phyloP scores from a whole-genome alignment of 2,329 filamentous ascomycete species.

The Biscogniauxia marginata region DNA sequence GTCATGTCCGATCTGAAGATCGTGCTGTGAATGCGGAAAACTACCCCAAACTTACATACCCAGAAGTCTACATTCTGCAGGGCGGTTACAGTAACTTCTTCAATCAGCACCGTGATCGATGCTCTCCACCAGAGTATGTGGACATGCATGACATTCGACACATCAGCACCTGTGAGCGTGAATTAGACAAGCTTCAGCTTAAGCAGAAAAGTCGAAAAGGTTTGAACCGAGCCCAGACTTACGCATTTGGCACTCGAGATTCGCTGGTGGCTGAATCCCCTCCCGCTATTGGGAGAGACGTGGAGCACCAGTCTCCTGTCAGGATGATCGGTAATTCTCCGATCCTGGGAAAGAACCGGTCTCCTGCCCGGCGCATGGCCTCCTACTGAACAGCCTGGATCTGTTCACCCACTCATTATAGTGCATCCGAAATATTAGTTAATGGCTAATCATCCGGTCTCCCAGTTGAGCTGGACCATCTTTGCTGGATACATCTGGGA shows the following conservation, averaged over 20 bases:
- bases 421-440: slow-evolving; percentile 6
- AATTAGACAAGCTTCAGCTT: slow-evolving; percentile 84
- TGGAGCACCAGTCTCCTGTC: slow-evolving; percentile 39
- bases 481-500: slow-evolving; percentile 1
- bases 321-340: slow-evolving; percentile 47
- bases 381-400: slow-evolving; percentile 48
- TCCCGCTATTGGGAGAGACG: slow-evolving; percentile 49
- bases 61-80: slow-evolving; percentile 94
- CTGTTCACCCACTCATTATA: background rate
- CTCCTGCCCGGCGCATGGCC: slow-evolving; percentile 59
- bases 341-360: slow-evolving; percentile 48
- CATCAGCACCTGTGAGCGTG: slow-evolving; percentile 87
- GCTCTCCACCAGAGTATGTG: slow-evolving; percentile 93
- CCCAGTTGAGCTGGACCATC: slow-evolving; percentile 1
- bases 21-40: slow-evolving; percentile 79
- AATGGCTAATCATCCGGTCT: slow-evolving; percentile 9
- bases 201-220: slow-evolving; percentile 73
- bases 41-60: slow-evolving; percentile 89
- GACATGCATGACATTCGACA: slow-evolving; percentile 95
- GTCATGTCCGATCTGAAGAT: slow-evolving; percentile 86
- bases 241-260: slow-evolving; percentile 81
- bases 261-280: slow-evolving; percentile 55
- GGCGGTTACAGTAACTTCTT: slow-evolving; percentile 97
- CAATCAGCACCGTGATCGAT: slow-evolving; percentile 71
- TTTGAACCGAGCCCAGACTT: slow-evolving; percentile 84